Percentiles rank a stretch among this genome's conserved stretches.
These are phyloP conservation scores for Claviceps citrina DNA, from an alignment of 2,329 filamentous ascomycete species.

Conservation along the genomic window DNA sequence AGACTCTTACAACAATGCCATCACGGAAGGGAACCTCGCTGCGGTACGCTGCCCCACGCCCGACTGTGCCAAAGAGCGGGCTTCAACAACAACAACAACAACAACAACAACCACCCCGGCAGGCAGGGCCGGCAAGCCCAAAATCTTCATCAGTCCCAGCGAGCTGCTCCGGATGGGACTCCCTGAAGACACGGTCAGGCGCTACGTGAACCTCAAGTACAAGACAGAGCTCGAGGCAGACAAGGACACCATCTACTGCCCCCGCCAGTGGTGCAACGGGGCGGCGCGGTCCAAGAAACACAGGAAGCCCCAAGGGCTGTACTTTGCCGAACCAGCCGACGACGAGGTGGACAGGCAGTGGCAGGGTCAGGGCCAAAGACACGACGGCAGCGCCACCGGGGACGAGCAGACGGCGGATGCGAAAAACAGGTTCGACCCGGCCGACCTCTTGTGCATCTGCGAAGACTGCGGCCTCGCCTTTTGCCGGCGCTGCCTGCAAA, in stretches of 20 bases:
- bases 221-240: constrained; percentile 87
- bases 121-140: constrained; percentile 37
- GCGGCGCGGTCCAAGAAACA: constrained; percentile 64
- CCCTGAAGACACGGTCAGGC: constrained; percentile 55
- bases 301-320: constrained; percentile 52
- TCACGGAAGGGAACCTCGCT: constrained; percentile 67
- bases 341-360: constrained; percentile 18
- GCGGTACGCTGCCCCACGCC: constrained; percentile 68
- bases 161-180: constrained; percentile 70
- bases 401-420: neutral
- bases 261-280: constrained; percentile 81
- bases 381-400: neutral
- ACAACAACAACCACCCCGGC: too few relatives aligned
- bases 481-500: constrained; percentile 51
- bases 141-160: constrained; percentile 59
- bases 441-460: constrained; percentile 66
- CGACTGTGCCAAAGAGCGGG: constrained; percentile 54
- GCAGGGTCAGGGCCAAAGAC: constrained; percentile 8
- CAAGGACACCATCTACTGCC: constrained; percentile 84
- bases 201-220: constrained; percentile 80
- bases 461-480: constrained; percentile 84
- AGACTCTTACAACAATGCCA: constrained; percentile 80
- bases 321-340: constrained; percentile 35
- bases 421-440: constrained; percentile 23
- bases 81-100: too few relatives aligned